Conservation (phyloP, 257 asterid genomes). For the Gentiana dahurica region DNA sequence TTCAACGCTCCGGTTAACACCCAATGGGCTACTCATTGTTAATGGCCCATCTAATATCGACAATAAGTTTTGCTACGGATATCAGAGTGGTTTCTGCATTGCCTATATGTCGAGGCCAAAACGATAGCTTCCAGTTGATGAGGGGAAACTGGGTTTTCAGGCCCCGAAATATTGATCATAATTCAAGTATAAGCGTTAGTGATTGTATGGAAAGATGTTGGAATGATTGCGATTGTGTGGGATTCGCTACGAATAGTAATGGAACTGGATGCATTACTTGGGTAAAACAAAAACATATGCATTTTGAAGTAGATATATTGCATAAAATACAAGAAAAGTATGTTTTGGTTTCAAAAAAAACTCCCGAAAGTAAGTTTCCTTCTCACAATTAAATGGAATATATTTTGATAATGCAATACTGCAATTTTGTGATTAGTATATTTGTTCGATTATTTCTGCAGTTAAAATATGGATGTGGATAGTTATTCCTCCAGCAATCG, state of each 20-base stretch:
- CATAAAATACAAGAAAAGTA: neutral
- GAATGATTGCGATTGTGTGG: constrained; percentile 15
- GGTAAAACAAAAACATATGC: neutral
- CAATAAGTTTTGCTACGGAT: constrained; percentile 13
- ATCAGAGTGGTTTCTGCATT: constrained; percentile 4
- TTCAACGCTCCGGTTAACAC: constrained; percentile 3
- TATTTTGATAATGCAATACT: no score
- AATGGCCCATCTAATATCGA: neutral
- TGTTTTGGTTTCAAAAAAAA: constrained; percentile 9
- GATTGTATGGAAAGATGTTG: constrained; percentile 24
- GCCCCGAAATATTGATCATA: neutral
- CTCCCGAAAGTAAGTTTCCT: constrained; percentile 9
- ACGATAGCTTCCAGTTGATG: constrained; percentile 6
- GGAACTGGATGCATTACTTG: constrained; percentile 16
- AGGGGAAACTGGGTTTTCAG: neutral
- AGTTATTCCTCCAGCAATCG: constrained; percentile 4
- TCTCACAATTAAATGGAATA: neutral
- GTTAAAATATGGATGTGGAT: constrained; percentile 15
- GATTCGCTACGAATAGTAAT: neutral
- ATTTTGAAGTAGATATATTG: constrained; percentile 2
- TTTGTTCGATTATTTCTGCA: constrained; percentile 1
- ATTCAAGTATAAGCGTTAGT: constrained; percentile 1
- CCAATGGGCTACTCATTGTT: constrained; percentile 1
- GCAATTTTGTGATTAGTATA: neutral
- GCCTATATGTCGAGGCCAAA: constrained; percentile 11